Percentiles rank a stretch among this genome's conserved stretches.
Conservation (phyloP, 768 basidiomycete genomes). For the Trametes elegans region DNA sequence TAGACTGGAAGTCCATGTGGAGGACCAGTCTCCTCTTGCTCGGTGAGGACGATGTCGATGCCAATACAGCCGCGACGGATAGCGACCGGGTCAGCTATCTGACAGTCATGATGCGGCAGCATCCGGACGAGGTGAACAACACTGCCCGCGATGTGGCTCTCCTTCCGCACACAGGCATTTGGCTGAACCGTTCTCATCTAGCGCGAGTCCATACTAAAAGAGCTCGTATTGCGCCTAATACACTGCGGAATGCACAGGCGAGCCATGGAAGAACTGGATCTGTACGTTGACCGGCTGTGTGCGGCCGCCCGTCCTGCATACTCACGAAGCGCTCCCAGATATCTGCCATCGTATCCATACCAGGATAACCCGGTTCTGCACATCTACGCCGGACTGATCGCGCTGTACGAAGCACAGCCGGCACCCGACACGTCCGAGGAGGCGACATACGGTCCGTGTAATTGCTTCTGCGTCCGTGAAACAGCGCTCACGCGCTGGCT, state of each 20-base stretch:
- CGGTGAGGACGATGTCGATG: slow-evolving; percentile 25
- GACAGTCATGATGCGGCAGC: slow-evolving; percentile 68
- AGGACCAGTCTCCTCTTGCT: slow-evolving; percentile 60
- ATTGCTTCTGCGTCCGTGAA: not conserved
- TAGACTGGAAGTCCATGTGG: slow-evolving; percentile 75
- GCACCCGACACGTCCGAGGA: slow-evolving; percentile 7
- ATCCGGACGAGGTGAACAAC: slow-evolving; percentile 57
- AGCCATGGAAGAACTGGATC: slow-evolving; percentile 82
- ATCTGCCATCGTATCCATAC: slow-evolving; percentile 85
- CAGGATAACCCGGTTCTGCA: slow-evolving; percentile 79
- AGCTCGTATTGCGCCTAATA: slow-evolving; percentile 70
- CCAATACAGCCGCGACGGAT: slow-evolving; percentile 28
- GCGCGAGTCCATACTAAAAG: slow-evolving; percentile 75
- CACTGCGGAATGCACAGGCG: slow-evolving; percentile 53
- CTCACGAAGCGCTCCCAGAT: slow-evolving; percentile 47
- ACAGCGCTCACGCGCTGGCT: not conserved
- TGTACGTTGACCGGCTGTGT: slow-evolving; percentile 46
- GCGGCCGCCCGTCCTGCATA: not conserved
- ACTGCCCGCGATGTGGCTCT: not conserved
- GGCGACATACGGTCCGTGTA: slow-evolving; percentile 2
- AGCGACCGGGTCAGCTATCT: slow-evolving; percentile 56
- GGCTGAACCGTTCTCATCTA: slow-evolving; percentile 30
- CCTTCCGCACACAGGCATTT: no score
- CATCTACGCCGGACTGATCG: slow-evolving; percentile 77
- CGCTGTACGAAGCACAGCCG: slow-evolving; percentile 58